A percentile compares a stretch with the other conserved stretches of the same genome.
Evolutionary conservation across 2,329 filamentous ascomycete genomes (phyloP).

Genomic region (Fusarium globosum): DNA sequence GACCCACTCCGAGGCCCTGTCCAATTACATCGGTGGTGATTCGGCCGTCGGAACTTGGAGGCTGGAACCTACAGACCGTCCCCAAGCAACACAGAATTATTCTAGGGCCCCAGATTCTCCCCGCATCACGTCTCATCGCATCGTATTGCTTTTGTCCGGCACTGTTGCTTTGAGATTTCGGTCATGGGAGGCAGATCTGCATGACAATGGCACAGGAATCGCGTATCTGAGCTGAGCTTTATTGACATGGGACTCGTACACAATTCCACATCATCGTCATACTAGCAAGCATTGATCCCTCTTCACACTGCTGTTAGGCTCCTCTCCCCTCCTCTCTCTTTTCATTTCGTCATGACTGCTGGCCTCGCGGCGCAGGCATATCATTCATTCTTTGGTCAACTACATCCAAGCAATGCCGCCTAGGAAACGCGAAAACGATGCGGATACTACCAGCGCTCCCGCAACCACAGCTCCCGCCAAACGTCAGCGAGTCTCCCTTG

Average conservation of each 20-base stretch:
- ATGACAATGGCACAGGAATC: slow-evolving; percentile 30
- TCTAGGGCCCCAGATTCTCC: slow-evolving; percentile 44
- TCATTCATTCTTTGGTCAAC: slow-evolving; percentile 22
- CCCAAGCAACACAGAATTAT: slow-evolving; percentile 34
- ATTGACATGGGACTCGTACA: slow-evolving; percentile 40
- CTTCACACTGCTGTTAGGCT: slow-evolving; percentile 1
- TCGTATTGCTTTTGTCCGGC: slow-evolving; percentile 1
- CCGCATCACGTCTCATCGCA: slow-evolving; percentile 21
- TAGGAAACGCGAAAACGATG: slow-evolving; percentile 50
- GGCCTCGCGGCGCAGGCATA: slow-evolving; percentile 39
- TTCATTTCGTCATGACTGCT: slow-evolving; percentile 40
- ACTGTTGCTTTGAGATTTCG: slow-evolving; percentile 5
- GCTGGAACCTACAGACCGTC: slow-evolving; percentile 28
- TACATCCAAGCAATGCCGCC: slow-evolving; percentile 51
- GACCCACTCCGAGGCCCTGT: slow-evolving; percentile 8
- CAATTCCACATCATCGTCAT: slow-evolving; percentile 9
- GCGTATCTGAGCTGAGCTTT: slow-evolving; percentile 23
- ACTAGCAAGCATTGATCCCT: slow-evolving; percentile 24
- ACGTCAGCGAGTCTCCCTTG: slow-evolving; percentile 73
- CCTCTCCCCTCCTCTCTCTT: neutral
- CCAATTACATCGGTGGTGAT: slow-evolving; percentile 32
- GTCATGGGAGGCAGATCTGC: slow-evolving; percentile 15
- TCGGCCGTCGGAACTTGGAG: slow-evolving; percentile 21
- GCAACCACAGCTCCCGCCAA: slow-evolving; percentile 54
- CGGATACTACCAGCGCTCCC: slow-evolving; percentile 41